Percentiles rank a stretch among this genome's conserved stretches.
phyloP scores from a whole-genome alignment of 208 protist genomes.

The Leishmania mexicana region DNA sequence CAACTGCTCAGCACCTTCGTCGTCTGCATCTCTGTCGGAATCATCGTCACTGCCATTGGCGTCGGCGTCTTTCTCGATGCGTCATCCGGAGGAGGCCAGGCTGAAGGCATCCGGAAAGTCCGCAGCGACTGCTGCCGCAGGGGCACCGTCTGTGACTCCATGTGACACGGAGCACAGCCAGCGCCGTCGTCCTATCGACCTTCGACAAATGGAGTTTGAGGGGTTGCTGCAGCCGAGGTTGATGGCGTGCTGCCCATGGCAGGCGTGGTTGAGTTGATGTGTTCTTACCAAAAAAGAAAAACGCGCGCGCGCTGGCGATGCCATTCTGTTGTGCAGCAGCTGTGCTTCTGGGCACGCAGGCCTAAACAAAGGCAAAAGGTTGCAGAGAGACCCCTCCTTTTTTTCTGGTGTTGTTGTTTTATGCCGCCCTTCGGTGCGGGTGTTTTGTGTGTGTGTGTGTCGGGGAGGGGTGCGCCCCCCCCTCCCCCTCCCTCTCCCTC shows the following conservation, averaged over 20 bases:
- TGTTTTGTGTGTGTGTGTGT: no score
- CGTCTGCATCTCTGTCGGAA: not conserved
- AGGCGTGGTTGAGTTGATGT: constrained; percentile 26
- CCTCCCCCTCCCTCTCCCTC: no score
- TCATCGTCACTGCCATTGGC: not conserved
- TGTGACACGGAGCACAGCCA: not conserved
- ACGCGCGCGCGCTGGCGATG: not conserved
- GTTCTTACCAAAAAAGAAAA: not conserved
- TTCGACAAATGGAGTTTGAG: constrained; percentile 64
- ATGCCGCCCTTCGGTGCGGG: no score
- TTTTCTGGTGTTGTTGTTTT: no score
- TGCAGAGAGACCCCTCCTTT: no score
- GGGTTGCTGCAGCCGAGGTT: constrained; percentile 58
- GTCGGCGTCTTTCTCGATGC: not conserved
- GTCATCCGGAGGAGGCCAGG: not conserved
- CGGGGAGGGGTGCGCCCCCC: no score
- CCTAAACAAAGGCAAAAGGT: not conserved
- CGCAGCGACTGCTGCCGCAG: not conserved
- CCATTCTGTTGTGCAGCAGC: not conserved
- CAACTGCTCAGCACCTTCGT: not conserved
- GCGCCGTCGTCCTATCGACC: constrained; percentile 32
- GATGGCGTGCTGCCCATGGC: constrained; percentile 72
- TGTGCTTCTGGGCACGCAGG: not conserved
- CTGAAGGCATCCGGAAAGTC: not conserved
- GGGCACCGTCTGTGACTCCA: not conserved